These are phyloP conservation scores for Datisca glomerata DNA, from an alignment of 306 rosid species.

Conservation along the genomic window DNA sequence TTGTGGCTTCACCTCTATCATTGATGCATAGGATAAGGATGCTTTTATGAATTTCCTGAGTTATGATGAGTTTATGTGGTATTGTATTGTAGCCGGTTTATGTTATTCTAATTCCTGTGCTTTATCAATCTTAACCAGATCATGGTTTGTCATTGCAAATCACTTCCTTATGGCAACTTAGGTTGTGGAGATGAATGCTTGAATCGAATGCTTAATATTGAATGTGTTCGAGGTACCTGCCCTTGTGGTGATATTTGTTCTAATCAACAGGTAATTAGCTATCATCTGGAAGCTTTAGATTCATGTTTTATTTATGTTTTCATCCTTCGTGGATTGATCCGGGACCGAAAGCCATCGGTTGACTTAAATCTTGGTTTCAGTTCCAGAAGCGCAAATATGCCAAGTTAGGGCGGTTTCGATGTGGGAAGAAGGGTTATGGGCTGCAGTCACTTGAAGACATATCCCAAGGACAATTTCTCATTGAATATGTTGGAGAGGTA, in stretches of 20 bases:
- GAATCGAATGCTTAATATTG: conserved; percentile 87
- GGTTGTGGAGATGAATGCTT: conserved; percentile 97
- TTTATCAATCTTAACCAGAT: conserved; percentile 35
- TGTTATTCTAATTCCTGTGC: conserved; percentile 11
- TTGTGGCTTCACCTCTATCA: too few species aligned
- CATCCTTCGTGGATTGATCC: background rate
- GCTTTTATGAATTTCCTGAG: too few species aligned
- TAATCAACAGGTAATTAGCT: conserved; percentile 77
- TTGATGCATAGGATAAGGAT: too few species aligned
- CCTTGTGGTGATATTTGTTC: conserved; percentile 88
- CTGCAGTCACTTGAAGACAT: conserved; percentile 56
- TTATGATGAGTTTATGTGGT: background rate
- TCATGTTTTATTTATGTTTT: too few species aligned
- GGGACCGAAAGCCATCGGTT: background rate
- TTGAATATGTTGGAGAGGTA: conserved; percentile 99
- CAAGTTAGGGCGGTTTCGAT: conserved; percentile 57
- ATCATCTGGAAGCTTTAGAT: conserved; percentile 10
- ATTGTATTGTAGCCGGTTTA: background rate
- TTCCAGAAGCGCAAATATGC: conserved; percentile 89
- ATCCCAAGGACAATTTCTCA: conserved; percentile 67
- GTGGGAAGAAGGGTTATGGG: conserved; percentile 95
- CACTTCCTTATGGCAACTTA: conserved; percentile 34
- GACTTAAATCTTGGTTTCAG: conserved; percentile 33
- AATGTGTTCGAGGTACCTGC: conserved; percentile 83
- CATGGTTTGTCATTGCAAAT: conserved; percentile 94